These are phyloP conservation scores for Schizophyllum commune DNA, from an alignment of 1,284 basidiomycete species.

Conservation along the genomic window DNA sequence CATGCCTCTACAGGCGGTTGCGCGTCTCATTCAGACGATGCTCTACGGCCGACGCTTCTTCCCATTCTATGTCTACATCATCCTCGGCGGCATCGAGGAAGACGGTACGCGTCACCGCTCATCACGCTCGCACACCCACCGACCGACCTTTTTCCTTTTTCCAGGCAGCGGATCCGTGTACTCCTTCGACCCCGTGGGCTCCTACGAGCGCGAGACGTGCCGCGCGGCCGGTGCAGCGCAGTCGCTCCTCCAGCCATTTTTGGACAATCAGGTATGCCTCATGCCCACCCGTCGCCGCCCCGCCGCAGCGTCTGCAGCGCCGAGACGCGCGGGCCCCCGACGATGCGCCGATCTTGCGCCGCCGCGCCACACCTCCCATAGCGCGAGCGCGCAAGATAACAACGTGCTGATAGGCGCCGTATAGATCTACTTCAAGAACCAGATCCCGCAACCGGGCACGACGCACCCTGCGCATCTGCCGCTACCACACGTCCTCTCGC, in stretches of 20 bases:
- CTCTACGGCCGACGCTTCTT: constrained; percentile 92
- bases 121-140: constrained; percentile 6
- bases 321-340: constrained; percentile 14
- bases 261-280: constrained; percentile 81
- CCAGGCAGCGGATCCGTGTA: constrained; percentile 90
- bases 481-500: constrained; percentile 67
- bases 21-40: constrained; percentile 94
- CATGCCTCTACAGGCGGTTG: constrained; percentile 89
- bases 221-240: constrained; percentile 93
- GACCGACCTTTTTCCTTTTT: constrained; percentile 8
- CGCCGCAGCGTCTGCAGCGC: constrained; percentile 1
- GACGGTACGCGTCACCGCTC: constrained; percentile 58
- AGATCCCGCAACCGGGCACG: constrained; percentile 57
- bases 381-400: background rate
- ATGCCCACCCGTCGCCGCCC: constrained; percentile 4
- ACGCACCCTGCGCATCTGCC: constrained; percentile 77
- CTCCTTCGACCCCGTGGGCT: constrained; percentile 94
- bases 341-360: constrained; percentile 3
- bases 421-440: constrained; percentile 96
- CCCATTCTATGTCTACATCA: constrained; percentile 95
- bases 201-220: constrained; percentile 92
- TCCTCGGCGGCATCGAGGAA: constrained; percentile 90
- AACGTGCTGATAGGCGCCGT: constrained; percentile 3
- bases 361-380: background rate
- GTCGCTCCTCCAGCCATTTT: constrained; percentile 87